Evolutionary conservation across 495 filamentous ascomycete genomes (phyloP).

Genomic region (Penicillium arizonense): DNA sequence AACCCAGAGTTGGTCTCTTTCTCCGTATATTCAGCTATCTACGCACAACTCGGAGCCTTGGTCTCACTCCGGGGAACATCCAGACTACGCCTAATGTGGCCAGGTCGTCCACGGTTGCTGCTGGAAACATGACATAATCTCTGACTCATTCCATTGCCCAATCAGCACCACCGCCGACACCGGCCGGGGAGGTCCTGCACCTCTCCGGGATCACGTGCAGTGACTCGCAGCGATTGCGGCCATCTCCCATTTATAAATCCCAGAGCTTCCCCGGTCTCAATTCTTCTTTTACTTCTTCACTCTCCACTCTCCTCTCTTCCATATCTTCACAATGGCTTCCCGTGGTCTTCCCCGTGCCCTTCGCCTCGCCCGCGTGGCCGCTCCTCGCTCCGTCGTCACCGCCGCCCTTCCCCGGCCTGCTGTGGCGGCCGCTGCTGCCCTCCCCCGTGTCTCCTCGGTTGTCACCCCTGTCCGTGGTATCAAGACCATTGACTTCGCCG

Average conservation of each 20-base stretch:
- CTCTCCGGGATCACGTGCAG: conserved; percentile 39
- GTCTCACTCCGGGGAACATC: too few relatives aligned
- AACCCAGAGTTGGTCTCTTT: too few relatives aligned
- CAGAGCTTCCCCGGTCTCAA: conserved; percentile 19
- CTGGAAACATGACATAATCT: neutral
- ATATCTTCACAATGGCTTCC: conserved; percentile 73
- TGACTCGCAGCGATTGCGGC: conserved; percentile 13
- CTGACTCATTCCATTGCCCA: conserved; percentile 1
- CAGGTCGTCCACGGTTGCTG: neutral
- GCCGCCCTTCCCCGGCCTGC: conserved; percentile 44
- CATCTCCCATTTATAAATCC: conserved; percentile 18
- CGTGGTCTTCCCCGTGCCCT: conserved; percentile 79
- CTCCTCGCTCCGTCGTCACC: conserved; percentile 51
- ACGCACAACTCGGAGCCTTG: too few relatives aligned
- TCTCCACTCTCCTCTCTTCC: conserved; percentile 23
- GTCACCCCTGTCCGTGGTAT: conserved; percentile 50
- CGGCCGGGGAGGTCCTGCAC: conserved; percentile 36
- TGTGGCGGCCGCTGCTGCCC: conserved; percentile 35
- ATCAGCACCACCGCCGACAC: conserved; percentile 27
- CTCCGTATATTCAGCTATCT: too few relatives aligned
- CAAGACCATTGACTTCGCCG: conserved; percentile 80
- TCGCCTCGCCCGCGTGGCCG: conserved; percentile 70
- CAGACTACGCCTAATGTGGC: neutral
- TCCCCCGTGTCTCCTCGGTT: conserved; percentile 51
- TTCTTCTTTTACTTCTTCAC: conserved; percentile 20